Conservation (phyloP, 2,329 filamentous ascomycete species). For the Fusarium sp. region DNA sequence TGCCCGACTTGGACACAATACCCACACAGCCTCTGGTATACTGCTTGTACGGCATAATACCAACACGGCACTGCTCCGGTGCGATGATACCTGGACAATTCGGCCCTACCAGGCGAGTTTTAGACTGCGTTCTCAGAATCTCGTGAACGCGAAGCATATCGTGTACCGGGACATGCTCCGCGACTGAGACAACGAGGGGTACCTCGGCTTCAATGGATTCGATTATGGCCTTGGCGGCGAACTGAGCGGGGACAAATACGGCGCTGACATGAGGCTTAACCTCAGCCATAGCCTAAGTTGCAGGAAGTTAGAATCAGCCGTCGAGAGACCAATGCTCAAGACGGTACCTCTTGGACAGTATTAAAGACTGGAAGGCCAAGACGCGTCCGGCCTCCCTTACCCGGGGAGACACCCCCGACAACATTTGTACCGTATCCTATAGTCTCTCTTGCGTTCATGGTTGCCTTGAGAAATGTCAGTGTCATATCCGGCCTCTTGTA, state of each 20-base stretch:
- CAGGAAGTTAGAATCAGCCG: not conserved
- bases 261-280: conserved; percentile 73
- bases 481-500: not conserved
- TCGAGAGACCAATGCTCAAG: accelerated
- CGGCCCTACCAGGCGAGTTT: conserved; percentile 80
- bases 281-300: conserved; percentile 46
- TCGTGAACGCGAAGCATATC: conserved; percentile 79
- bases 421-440: conserved; percentile 53
- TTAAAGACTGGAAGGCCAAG: conserved; percentile 52
- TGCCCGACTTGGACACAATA: conserved; percentile 84
- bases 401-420: conserved; percentile 53
- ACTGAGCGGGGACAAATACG: conserved; percentile 78
- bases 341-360: conserved; percentile 47
- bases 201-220: conserved; percentile 84
- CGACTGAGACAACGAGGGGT: conserved; percentile 81
- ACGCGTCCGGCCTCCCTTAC: conserved; percentile 49
- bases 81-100: conserved; percentile 86
- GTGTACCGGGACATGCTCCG: conserved; percentile 83
- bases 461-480: conserved; percentile 45
- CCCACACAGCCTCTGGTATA: conserved; percentile 72
- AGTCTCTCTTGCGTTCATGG: conserved; percentile 52
- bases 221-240: conserved; percentile 75
- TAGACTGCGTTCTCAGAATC: conserved; percentile 77
- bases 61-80: conserved; percentile 70
- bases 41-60: conserved; percentile 56